phyloP scores from a whole-genome alignment of 2,329 filamentous ascomycete genomes.

The Amauroascus niger region DNA sequence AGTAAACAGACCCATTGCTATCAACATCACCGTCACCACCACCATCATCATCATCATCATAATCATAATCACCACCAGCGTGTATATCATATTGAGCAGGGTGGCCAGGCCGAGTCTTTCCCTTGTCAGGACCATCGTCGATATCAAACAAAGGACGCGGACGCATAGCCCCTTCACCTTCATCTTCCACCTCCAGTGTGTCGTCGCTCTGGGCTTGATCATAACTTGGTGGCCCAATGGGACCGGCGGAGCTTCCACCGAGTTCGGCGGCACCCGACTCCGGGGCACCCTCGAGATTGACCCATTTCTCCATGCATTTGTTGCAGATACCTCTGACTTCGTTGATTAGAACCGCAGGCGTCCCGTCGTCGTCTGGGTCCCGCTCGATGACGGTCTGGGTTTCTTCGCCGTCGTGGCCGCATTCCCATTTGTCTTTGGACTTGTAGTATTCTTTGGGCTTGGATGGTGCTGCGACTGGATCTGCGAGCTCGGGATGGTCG shows the following conservation, averaged over 20 bases:
- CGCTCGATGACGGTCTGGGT: conserved; percentile 15
- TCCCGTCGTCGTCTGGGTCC: conserved; percentile 8
- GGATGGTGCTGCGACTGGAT: conserved; percentile 9
- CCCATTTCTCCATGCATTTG: conserved; percentile 17
- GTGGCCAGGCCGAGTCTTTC: conserved; percentile 1
- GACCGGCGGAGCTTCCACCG: conserved; percentile 3
- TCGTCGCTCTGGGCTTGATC: neutral
- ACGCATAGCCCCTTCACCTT: neutral
- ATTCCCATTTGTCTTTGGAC: conserved; percentile 18
- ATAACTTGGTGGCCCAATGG: conserved; percentile 5
- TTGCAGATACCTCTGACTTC: conserved; percentile 16
- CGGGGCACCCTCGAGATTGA: conserved; percentile 11
- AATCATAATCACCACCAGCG: neutral
- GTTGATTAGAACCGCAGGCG: conserved; percentile 9
- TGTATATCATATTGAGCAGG: neutral
- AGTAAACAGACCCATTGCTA: neutral
- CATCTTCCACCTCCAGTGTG: neutral
- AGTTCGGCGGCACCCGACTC: neutral
- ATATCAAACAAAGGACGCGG: conserved; percentile 7
- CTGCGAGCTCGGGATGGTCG: conserved; percentile 17
- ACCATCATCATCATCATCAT: neutral
- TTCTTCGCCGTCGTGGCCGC: conserved; percentile 16
- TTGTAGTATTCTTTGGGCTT: conserved; percentile 14
- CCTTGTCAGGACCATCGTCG: conserved; percentile 12
- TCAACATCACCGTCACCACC: neutral